phyloP scores from a whole-genome alignment of 768 basidiomycete genomes.

The Lentinus brumalis region DNA sequence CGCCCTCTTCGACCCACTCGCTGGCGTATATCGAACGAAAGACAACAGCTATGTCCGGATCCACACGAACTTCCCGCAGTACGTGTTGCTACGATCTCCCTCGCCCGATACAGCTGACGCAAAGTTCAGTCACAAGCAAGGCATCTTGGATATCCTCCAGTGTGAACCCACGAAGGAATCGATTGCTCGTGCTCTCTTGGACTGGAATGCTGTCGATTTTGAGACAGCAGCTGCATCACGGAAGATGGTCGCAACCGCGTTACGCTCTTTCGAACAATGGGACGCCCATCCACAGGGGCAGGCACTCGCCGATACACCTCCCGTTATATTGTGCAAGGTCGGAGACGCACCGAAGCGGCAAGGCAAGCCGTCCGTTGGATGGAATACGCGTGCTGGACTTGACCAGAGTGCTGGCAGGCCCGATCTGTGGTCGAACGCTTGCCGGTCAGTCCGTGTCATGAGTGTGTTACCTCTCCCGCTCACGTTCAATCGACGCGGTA shows the following conservation, averaged over 20 bases:
- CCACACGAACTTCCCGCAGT: slow-evolving; percentile 71
- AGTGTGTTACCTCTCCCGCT: neutral
- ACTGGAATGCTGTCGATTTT: slow-evolving; percentile 48
- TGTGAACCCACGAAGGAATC: slow-evolving; percentile 38
- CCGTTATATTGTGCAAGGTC: slow-evolving; percentile 48
- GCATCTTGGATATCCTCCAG: slow-evolving; percentile 48
- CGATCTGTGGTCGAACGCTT: slow-evolving; percentile 55
- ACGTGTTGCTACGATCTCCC: slow-evolving; percentile 12
- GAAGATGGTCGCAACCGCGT: slow-evolving; percentile 52
- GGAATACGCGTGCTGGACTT: slow-evolving; percentile 60
- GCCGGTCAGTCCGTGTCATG: slow-evolving; percentile 42
- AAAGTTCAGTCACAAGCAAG: slow-evolving; percentile 47
- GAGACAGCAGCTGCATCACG: slow-evolving; percentile 47
- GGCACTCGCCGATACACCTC: slow-evolving; percentile 41
- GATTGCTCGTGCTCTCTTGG: slow-evolving; percentile 40
- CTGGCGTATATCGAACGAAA: slow-evolving; percentile 56
- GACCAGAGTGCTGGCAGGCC: slow-evolving; percentile 60
- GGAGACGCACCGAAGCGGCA: slow-evolving; percentile 44
- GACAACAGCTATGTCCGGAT: slow-evolving; percentile 53
- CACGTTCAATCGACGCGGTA: slow-evolving; percentile 15
- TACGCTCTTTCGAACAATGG: slow-evolving; percentile 54
- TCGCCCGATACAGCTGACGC: neutral
- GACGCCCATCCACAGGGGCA: slow-evolving; percentile 49
- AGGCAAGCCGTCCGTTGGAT: slow-evolving; percentile 40
- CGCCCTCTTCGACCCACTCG: slow-evolving; percentile 48